Evolutionary conservation across 768 basidiomycete genomes (phyloP), one percentile per base, ranked within the genome.

Genomic region (Trametopsis cervina): DNA sequence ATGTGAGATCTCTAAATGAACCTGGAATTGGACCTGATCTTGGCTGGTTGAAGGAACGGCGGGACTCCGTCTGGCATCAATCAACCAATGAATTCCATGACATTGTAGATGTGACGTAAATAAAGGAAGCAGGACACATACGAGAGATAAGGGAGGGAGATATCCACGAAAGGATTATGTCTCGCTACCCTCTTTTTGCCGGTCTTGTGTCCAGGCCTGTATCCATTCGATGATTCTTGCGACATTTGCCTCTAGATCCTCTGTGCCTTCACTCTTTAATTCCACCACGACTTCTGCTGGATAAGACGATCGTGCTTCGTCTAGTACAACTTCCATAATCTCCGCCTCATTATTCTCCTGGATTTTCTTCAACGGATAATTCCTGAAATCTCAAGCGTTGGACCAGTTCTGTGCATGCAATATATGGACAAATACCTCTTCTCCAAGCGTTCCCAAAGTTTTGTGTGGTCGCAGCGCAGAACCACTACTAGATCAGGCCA

Each of bases 281-380:
- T 89, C 89, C 15, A 98, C 83, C 21, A 98, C 77, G 53, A 95
- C 87, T 63, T 89, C 84, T n/a, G 74, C 60, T 0, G 84, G 76
- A 64, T 97, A 99, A 0, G 91, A 89, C 33, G 81, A 80, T 38
- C 81, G 74, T 3, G 95, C 94, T 64, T 99, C 96, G 25, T 89
- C 85, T 10, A 87, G 69, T 29, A 96, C 83, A 43, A 93, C 81
- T 60, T 89, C 75, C 93, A 98, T 96, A 60, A 99, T 98, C 69
- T 99, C 96, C 11, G 94, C 93, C 60, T 94, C 87, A 65, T 97
- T 94, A 65, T 99, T 99, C 67, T 99, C 96, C 63, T 94, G 88
- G 4, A 99, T 90, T 68, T 99, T 99, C 63, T 89, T 89, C 42
- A 93, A 65, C 1, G 87, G 70, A 62, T 98, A 98, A 7, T 78